These are phyloP conservation scores for Pseudocercospora macadamiae DNA, from an alignment of 2,329 filamentous ascomycete genomes.

Conservation along the genomic window DNA sequence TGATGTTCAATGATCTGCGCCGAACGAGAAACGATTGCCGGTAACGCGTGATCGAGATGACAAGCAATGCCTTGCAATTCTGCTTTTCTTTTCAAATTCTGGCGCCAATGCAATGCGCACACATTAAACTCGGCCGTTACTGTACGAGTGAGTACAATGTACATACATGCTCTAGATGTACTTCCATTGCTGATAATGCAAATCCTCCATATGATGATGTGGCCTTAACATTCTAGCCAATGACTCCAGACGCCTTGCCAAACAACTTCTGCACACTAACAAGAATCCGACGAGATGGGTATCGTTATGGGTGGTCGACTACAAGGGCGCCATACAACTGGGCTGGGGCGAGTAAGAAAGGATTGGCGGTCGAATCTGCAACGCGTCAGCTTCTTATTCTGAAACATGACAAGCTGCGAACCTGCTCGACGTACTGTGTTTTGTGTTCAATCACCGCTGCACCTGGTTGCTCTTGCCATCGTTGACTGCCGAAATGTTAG, in stretches of 20 bases:
- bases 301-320: conserved; percentile 2
- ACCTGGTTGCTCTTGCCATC: conserved; percentile 8
- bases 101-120: not conserved
- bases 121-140: conserved; percentile 3
- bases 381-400: conserved; percentile 5
- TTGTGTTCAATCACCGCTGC: not conserved
- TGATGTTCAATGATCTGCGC: not conserved
- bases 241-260: conserved; percentile 3
- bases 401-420: conserved; percentile 7
- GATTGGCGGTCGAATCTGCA: not conserved
- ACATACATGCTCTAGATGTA: not conserved
- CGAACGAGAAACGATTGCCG: not conserved
- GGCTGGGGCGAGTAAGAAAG: not conserved
- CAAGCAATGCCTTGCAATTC: conserved; percentile 1
- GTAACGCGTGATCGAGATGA: not conserved
- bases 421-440: not conserved
- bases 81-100: not conserved
- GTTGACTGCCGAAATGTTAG: not conserved
- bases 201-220: conserved; percentile 1
- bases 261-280: conserved; percentile 8
- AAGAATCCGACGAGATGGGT: conserved; percentile 1
- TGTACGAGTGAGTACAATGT: not conserved
- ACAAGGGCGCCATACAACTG: not conserved
- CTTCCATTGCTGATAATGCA: not conserved
- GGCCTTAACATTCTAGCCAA: not conserved